Evolutionary conservation across 2,329 filamentous ascomycete species (phyloP).

Genomic region (Ceratocystis albifundus): DNA sequence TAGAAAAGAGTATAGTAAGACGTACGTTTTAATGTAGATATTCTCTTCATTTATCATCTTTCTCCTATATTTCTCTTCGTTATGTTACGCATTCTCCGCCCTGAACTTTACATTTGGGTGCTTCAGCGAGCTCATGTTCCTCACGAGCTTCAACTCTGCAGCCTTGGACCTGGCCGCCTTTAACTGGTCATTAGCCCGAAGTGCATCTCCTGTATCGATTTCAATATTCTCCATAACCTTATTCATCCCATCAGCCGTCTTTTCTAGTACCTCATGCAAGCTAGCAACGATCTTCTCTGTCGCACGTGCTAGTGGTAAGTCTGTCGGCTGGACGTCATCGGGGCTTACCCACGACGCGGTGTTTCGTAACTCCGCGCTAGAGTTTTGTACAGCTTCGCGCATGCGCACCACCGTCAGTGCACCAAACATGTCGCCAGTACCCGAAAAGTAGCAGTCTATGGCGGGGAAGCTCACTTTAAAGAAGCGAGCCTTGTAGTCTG

Average conservation of each 20-base stretch:
- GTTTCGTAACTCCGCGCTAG: constrained; percentile 35
- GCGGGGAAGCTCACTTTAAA: constrained; percentile 81
- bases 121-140: constrained; percentile 58
- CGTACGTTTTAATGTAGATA: too few relatives aligned
- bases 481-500: constrained; percentile 55
- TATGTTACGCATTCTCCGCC: constrained; percentile 34
- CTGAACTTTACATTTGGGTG: constrained; percentile 54
- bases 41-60: background rate
- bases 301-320: constrained; percentile 73
- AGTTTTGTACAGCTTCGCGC: constrained; percentile 58
- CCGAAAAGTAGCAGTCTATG: constrained; percentile 88
- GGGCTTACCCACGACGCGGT: constrained; percentile 62
- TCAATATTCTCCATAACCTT: constrained; percentile 35
- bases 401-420: constrained; percentile 79
- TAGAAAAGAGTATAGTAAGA: too few relatives aligned
- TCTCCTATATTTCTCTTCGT: background rate
- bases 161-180: constrained; percentile 56
- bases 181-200: constrained; percentile 49
- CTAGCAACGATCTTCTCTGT: constrained; percentile 78
- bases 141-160: constrained; percentile 74
- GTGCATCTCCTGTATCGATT: constrained; percentile 36
- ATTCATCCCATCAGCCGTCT: constrained; percentile 53
- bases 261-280: constrained; percentile 75
- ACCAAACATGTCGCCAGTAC: constrained; percentile 97
- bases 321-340: constrained; percentile 55